These are phyloP conservation scores for Waltergamsia citrina DNA, from an alignment of 2,329 filamentous ascomycete species.

Conservation along the genomic window DNA sequence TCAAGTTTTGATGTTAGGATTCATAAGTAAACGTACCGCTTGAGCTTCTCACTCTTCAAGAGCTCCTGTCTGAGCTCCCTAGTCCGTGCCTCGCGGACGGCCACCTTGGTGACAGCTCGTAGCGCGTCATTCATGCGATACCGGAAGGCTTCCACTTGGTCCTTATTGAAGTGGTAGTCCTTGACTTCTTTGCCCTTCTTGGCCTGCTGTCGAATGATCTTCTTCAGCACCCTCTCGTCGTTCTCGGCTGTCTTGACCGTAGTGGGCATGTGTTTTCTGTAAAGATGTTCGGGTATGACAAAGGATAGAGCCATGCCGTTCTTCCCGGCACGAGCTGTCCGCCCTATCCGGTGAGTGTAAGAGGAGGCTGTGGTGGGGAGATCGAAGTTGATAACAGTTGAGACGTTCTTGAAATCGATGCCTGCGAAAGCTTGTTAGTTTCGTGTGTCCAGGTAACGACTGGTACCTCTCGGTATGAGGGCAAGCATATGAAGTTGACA, in stretches of 20 bases:
- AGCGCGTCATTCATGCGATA: constrained; percentile 93
- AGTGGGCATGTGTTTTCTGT: constrained; percentile 84
- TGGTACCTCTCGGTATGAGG: not conserved
- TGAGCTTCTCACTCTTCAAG: constrained; percentile 87
- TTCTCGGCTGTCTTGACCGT: constrained; percentile 64
- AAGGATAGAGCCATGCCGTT: constrained; percentile 95
- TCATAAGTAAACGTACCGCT: constrained; percentile 40
- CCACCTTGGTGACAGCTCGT: constrained; percentile 79
- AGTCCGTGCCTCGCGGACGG: constrained; percentile 81
- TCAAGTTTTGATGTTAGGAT: not conserved
- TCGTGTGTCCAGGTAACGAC: not conserved
- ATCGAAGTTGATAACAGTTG: constrained; percentile 94
- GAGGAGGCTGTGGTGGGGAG: constrained; percentile 80
- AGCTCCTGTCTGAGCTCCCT: constrained; percentile 84
- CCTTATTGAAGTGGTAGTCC: constrained; percentile 91
- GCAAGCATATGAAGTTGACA: constrained; percentile 3
- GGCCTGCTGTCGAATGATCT: constrained; percentile 69
- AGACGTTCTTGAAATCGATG: constrained; percentile 94
- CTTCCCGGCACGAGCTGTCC: constrained; percentile 84
- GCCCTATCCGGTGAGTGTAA: constrained; percentile 94
- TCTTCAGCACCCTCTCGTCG: constrained; percentile 75
- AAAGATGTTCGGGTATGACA: constrained; percentile 72
- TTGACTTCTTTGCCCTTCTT: constrained; percentile 75
- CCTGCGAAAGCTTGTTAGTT: constrained; percentile 10
- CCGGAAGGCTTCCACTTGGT: constrained; percentile 84